Conservation (phyloP, 1,284 basidiomycete genomes). For the Fomitiporia mediterranea region DNA sequence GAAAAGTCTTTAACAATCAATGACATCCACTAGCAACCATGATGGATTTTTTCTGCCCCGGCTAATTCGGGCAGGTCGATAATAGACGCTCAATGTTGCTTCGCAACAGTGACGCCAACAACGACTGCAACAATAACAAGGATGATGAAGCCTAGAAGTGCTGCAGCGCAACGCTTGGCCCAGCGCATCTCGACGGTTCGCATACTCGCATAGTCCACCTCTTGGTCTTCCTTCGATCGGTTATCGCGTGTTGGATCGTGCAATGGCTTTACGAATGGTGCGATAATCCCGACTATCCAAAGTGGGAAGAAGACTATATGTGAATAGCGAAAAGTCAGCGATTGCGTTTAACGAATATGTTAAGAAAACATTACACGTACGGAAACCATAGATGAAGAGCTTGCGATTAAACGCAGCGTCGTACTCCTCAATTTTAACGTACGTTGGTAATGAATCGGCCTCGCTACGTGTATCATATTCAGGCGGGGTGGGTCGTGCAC, state of each 20-base stretch:
- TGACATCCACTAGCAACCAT: no score
- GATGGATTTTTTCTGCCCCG: background rate
- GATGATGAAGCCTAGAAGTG: conserved; percentile 10
- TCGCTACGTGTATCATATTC: conserved; percentile 14
- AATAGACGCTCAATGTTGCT: conserved; percentile 8
- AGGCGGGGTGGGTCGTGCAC: conserved; percentile 4
- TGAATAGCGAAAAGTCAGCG: background rate
- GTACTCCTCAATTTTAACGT: conserved; percentile 13
- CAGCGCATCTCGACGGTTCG: conserved; percentile 16
- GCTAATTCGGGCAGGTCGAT: no score
- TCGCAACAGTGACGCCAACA: conserved; percentile 17
- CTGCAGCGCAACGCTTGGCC: conserved; percentile 17
- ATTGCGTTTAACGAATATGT: background rate
- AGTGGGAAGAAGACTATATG: conserved; percentile 19
- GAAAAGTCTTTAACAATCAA: background rate
- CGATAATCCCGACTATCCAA: conserved; percentile 19
- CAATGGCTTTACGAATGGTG: conserved; percentile 15
- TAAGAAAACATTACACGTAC: conserved; percentile 7
- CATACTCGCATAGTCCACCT: conserved; percentile 13
- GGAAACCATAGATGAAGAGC: conserved; percentile 19
- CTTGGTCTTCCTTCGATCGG: conserved; percentile 18
- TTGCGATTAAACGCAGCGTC: conserved; percentile 17
- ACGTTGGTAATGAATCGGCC: conserved; percentile 16
- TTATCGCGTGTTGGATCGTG: conserved; percentile 15
- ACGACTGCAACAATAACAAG: conserved; percentile 13